These are phyloP conservation scores for Beauveria sp. DNA, from an alignment of 2,329 filamentous ascomycete genomes.

Conservation along the genomic window DNA sequence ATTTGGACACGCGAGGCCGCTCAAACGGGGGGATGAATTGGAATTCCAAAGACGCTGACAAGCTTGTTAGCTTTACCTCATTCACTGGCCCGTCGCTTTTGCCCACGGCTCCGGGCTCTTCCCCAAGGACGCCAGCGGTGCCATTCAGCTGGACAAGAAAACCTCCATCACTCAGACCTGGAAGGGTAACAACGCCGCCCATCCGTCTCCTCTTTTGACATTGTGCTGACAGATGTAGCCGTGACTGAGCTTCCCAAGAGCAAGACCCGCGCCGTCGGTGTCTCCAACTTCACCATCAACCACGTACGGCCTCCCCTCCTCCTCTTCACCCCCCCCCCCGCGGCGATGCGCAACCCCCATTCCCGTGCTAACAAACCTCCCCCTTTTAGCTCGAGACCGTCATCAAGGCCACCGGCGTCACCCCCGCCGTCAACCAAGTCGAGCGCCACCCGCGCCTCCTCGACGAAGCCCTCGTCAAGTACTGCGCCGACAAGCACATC, in stretches of 20 bases:
- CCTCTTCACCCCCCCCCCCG: too few relatives aligned
- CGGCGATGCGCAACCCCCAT: neutral
- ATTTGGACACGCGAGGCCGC: neutral
- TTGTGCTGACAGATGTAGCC: slow-evolving; percentile 19
- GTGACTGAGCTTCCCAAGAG: slow-evolving; percentile 50
- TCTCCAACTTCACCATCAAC: slow-evolving; percentile 65
- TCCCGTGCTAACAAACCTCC: neutral
- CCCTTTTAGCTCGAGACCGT: slow-evolving; percentile 39
- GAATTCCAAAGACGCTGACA: neutral
- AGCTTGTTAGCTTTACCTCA: slow-evolving; percentile 43
- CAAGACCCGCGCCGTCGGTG: slow-evolving; percentile 60
- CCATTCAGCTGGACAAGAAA: slow-evolving; percentile 35
- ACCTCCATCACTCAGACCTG: slow-evolving; percentile 37
- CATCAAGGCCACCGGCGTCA: slow-evolving; percentile 49
- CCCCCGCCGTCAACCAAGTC: slow-evolving; percentile 59
- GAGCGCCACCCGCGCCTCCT: slow-evolving; percentile 61
- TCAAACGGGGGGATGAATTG: neutral
- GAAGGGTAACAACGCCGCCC: slow-evolving; percentile 25
- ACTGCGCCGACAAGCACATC: slow-evolving; percentile 55
- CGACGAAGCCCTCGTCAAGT: slow-evolving; percentile 48
- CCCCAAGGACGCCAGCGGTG: slow-evolving; percentile 32
- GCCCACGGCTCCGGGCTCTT: slow-evolving; percentile 33
- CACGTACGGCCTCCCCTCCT: slow-evolving; percentile 21
- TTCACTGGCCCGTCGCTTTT: slow-evolving; percentile 54
- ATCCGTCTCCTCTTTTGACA: too few relatives aligned